Evolutionary conservation across 805 yeast species (phyloP).

Genomic region (Nakazawaea populi): DNA sequence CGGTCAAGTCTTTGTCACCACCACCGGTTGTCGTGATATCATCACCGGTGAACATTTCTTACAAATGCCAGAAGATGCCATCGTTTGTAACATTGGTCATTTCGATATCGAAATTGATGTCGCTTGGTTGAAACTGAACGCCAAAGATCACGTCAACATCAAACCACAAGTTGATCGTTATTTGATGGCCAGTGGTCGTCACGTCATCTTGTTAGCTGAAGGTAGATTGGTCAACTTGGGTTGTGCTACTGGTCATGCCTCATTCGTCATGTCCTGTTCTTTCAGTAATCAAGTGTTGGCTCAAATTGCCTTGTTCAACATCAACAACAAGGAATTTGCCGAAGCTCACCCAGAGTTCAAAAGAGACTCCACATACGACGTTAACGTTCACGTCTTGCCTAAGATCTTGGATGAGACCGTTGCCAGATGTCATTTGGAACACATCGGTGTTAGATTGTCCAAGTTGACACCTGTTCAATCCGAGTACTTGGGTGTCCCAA

Average conservation of each 20-base stretch:
- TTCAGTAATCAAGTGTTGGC: conserved; percentile 99
- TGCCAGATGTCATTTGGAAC: conserved; percentile 92
- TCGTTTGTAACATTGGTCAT: conserved; percentile 99
- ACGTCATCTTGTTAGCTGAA: conserved; percentile 93
- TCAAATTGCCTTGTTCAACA: conserved; percentile 95
- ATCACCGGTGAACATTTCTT: conserved; percentile 84
- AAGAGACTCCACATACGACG: conserved; percentile 83
- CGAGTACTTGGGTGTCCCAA: conserved; percentile 88
- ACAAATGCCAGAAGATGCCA: conserved; percentile 98
- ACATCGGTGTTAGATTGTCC: conserved; percentile 87
- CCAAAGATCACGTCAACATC: conserved; percentile 90
- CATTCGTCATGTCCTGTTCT: conserved; percentile 98
- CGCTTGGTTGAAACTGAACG: conserved; percentile 96
- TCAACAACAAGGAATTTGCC: conserved; percentile 77
- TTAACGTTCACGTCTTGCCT: conserved; percentile 95
- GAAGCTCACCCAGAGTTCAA: conserved; percentile 80
- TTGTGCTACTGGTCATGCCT: conserved; percentile 99
- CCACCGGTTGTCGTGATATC: conserved; percentile 99
- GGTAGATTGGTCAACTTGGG: conserved; percentile 99
- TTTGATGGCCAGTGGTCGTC: conserved; percentile 84
- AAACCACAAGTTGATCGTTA: conserved; percentile 99
- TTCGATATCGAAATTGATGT: conserved; percentile 98
- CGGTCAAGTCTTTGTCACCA: conserved; percentile 98
- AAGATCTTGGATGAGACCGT: conserved; percentile 98
- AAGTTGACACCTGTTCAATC: conserved; percentile 74